Percentiles rank a stretch among this genome's conserved stretches.
Conservation (phyloP, 345 rosid species). For the Theobroma cacao region DNA sequence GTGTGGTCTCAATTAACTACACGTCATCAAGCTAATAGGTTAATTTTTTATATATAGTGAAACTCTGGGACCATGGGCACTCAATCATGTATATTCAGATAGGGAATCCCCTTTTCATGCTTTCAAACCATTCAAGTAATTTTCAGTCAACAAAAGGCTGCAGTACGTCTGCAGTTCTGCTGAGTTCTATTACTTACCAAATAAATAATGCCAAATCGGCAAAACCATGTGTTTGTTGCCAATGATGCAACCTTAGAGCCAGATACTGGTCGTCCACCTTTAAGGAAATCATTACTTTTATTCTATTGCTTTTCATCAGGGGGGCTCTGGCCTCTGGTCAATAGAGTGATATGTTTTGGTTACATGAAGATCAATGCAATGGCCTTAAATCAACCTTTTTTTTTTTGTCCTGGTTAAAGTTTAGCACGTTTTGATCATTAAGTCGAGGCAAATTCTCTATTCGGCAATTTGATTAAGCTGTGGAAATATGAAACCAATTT, state of each 20-base stretch:
- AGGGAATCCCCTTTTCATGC: not conserved
- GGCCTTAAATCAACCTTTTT: not conserved
- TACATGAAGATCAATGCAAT: not conserved
- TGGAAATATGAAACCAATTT: not conserved
- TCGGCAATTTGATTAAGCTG: not conserved
- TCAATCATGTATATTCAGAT: not conserved
- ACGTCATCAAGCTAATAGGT: not conserved
- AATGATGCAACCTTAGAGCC: not conserved
- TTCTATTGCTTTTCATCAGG: not conserved
- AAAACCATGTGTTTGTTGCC: not conserved
- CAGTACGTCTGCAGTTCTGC: not conserved
- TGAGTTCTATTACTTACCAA: not conserved
- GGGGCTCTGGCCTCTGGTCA: not conserved
- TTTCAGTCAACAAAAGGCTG: slow-evolving; percentile 18
- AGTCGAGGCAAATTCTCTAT: not conserved
- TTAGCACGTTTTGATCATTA: not conserved
- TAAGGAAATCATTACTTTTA: not conserved
- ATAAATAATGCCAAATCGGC: not conserved
- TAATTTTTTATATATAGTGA: not conserved
- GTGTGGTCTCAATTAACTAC: not conserved
- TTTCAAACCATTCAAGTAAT: not conserved
- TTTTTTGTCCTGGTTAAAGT: not conserved
- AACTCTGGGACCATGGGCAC: not conserved
- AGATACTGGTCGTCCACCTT: not conserved
- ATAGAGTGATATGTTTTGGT: not conserved